Conservation (phyloP, 768 basidiomycete species). For the Tricholoma terreum region DNA sequence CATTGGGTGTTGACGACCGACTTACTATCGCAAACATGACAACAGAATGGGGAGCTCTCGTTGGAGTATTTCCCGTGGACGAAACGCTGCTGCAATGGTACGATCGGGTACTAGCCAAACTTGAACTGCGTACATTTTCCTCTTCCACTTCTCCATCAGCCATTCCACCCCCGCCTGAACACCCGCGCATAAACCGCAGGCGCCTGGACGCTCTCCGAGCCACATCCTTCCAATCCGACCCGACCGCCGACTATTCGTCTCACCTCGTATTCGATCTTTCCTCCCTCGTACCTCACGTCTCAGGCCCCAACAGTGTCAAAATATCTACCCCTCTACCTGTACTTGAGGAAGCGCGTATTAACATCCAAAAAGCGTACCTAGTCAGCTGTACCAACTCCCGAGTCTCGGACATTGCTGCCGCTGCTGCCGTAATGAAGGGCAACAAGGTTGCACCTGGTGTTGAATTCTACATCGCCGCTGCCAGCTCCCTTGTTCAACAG, state of each 20-base stretch:
- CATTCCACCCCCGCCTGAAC: conserved; percentile 71
- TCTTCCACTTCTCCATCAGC: conserved; percentile 40
- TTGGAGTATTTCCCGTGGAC: conserved; percentile 93
- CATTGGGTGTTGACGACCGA: conserved; percentile 84
- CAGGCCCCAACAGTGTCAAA: conserved; percentile 98
- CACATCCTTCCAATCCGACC: conserved; percentile 61
- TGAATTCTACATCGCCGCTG: conserved; percentile 97
- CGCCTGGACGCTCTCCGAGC: conserved; percentile 66
- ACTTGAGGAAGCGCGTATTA: conserved; percentile 69
- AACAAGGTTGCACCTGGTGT: conserved; percentile 82
- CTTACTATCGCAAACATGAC: conserved; percentile 99
- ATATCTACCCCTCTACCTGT: conserved; percentile 88
- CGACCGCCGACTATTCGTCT: conserved; percentile 76
- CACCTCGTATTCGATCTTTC: conserved; percentile 91
- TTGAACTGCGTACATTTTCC: conserved; percentile 75
- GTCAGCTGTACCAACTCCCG: conserved; percentile 98
- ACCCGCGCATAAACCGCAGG: conserved; percentile 79
- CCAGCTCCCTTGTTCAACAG: conserved; percentile 86
- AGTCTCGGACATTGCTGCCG: conserved; percentile 89
- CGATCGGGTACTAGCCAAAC: conserved; percentile 63
- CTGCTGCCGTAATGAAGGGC: conserved; percentile 85
- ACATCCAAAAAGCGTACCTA: conserved; percentile 96
- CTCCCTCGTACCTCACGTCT: conserved; percentile 91
- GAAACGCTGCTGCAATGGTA: conserved; percentile 84
- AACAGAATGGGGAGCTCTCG: conserved; percentile 98